Conservation (phyloP, 2,329 filamentous ascomycete genomes). For the Penicillium hordei region DNA sequence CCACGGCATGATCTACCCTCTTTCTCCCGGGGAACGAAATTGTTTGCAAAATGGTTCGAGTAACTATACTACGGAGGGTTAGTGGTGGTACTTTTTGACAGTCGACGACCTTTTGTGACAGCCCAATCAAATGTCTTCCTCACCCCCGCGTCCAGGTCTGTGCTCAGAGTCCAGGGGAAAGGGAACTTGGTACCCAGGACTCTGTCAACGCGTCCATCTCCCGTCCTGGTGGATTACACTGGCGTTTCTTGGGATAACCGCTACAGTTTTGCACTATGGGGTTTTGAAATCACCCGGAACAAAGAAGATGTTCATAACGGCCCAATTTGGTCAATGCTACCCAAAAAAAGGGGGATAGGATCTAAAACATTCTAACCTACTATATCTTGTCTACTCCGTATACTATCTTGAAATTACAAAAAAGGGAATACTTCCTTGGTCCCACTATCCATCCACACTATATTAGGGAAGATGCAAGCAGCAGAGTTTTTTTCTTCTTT, state of each 20-base stretch:
- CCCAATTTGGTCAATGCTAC: background rate
- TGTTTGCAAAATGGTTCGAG: slow-evolving; percentile 17
- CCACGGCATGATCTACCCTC: slow-evolving; percentile 10
- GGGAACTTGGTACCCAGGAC: slow-evolving; percentile 18
- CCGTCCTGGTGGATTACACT: slow-evolving; percentile 13
- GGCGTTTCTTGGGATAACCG: background rate
- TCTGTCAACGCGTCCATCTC: slow-evolving; percentile 25
- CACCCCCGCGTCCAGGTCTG: background rate
- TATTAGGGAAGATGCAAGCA: slow-evolving; percentile 6
- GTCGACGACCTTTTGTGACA: slow-evolving; percentile 4
- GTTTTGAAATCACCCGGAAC: background rate
- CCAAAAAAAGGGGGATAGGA: background rate
- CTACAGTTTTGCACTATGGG: background rate
- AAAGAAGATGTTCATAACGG: background rate
- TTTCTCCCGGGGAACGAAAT: slow-evolving; percentile 3
- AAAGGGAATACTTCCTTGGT: background rate
- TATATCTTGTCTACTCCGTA: background rate
- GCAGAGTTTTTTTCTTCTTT: background rate
- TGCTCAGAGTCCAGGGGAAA: slow-evolving; percentile 19
- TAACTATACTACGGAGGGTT: slow-evolving; percentile 13
- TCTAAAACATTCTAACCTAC: background rate
- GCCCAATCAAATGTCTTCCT: slow-evolving; percentile 1
- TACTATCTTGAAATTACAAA: background rate
- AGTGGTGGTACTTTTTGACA: slow-evolving; percentile 22
- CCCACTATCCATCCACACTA: slow-evolving; percentile 2